phyloP scores from a whole-genome alignment of 768 basidiomycete genomes.

The Boletus subcaerulescens region DNA sequence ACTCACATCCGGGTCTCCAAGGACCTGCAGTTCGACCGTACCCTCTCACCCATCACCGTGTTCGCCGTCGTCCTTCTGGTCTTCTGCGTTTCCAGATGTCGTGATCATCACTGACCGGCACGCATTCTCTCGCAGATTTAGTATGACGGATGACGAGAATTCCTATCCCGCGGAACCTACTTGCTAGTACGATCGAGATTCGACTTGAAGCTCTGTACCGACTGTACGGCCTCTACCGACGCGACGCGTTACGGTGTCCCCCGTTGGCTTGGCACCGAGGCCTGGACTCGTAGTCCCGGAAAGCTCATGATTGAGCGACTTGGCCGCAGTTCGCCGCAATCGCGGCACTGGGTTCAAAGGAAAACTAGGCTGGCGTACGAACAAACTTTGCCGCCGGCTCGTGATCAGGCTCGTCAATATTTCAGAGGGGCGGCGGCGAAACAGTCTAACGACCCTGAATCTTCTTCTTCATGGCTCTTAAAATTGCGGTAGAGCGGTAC shows the following conservation, averaged over 20 bases:
- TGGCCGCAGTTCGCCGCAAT: background rate
- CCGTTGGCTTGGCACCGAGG: no score
- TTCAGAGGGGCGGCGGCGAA: no score
- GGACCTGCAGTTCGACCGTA: background rate
- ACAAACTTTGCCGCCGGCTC: no score
- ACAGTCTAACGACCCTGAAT: no score
- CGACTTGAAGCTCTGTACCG: background rate
- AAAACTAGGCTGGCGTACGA: no score
- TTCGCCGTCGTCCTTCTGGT: background rate
- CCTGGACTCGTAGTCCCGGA: background rate
- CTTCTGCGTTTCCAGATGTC: background rate
- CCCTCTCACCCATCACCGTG: background rate
- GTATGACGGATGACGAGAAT: background rate
- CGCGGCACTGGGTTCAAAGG: no score
- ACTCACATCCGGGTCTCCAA: background rate
- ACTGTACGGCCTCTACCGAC: background rate
- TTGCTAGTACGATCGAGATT: background rate
- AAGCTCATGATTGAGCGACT: background rate
- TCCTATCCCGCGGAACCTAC: background rate
- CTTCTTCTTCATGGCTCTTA: no score
- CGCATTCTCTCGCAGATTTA: background rate
- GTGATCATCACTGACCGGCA: background rate
- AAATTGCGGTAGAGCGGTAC: no score
- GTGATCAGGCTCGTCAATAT: no score
- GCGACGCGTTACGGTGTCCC: no score